Base-by-base conservation (phyloP, 2,329 filamentous ascomycete genomes). In the Venturia nashicola region DNA sequence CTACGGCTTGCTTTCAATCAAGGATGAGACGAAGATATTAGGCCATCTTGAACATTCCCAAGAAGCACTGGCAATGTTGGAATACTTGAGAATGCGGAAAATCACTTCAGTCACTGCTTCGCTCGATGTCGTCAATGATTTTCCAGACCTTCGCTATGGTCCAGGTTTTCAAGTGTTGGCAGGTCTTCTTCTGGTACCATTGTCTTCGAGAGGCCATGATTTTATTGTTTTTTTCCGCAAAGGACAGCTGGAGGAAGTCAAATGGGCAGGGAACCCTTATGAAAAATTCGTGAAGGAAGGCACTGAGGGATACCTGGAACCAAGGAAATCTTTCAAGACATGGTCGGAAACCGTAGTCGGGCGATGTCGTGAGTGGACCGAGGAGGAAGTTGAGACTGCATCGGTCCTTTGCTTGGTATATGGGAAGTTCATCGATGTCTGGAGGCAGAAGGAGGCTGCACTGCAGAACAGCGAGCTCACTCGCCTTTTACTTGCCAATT, bases 191-290 rank as follows among this genome's bases (percentile, higher is more conserved):
- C 86, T 95, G 63, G 90, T 96, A 0, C 91, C 91, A 0, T 76
- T 96, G 1, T 92, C 89, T 18, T 79, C 83, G 0, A 84, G 84
- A 1, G 91, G 91, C 0, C 80, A 79, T 39, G 91, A 96, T 69
- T 96, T 96, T 69, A 96, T 96, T 54, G 89, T 91, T 0, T 95
- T 96, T 71, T 95, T 96, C 76, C 84, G 91, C n/a, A 87, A 82
- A 68, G 86, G 87, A 0, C 89, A 92, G 69, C 72, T 85, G 36
- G 88, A 83, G 70, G 87, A 90, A 74, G 90, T 89, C 23, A 92
- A 87, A 73, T 96, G 87, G 91, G 91, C 89, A 2, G 91, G 86
- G 2, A 96, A 91, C 69, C 90, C 90, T 0, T 92, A 94, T 69
- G 88, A 94, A 65, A 94, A 93, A 71, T 81, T 82, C 20, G 74